A percentile compares a stretch with the other conserved stretches of the same genome.
phyloP scores from a whole-genome alignment of 2,329 filamentous ascomycete genomes.

The Fusarium avenaceum region DNA sequence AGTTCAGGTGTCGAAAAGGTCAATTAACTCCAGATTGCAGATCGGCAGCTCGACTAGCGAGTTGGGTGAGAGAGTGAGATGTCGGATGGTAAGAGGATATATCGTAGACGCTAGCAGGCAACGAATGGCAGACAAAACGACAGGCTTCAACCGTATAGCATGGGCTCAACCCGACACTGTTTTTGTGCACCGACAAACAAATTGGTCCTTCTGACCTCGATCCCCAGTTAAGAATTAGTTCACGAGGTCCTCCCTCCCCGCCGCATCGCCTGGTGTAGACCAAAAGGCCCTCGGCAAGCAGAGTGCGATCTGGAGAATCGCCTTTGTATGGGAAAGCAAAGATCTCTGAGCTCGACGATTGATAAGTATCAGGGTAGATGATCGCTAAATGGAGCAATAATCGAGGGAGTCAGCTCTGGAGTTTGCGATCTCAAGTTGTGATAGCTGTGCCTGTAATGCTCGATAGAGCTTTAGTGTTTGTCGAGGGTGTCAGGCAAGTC shows the following conservation, averaged over 20 bases:
- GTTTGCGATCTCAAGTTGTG: conserved; percentile 12
- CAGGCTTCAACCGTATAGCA: conserved; percentile 25
- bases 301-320: conserved; percentile 39
- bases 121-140: conserved; percentile 27
- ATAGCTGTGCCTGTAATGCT: conserved; percentile 6
- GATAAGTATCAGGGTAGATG: not conserved
- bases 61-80: not conserved
- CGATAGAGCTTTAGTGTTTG: conserved; percentile 3
- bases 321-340: conserved; percentile 8
- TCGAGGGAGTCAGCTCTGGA: not conserved
- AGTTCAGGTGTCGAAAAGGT: conserved; percentile 1
- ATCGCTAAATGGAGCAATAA: conserved; percentile 1
- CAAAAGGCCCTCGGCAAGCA: conserved; percentile 41
- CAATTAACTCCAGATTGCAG: not conserved
- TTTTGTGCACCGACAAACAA: conserved; percentile 17
- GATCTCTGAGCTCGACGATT: not conserved
- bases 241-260: conserved; percentile 58
- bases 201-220: conserved; percentile 51
- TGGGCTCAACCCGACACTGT: conserved; percentile 21
- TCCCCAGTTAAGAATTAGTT: conserved; percentile 52
- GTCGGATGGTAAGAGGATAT: conserved; percentile 10
- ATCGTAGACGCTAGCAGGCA: conserved; percentile 21
- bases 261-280: conserved; percentile 60
- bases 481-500: conserved; percentile 12
- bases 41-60: conserved; percentile 3